phyloP scores from a whole-genome alignment of 2,329 filamentous ascomycete species.

The Aureobasidium sp. region DNA sequence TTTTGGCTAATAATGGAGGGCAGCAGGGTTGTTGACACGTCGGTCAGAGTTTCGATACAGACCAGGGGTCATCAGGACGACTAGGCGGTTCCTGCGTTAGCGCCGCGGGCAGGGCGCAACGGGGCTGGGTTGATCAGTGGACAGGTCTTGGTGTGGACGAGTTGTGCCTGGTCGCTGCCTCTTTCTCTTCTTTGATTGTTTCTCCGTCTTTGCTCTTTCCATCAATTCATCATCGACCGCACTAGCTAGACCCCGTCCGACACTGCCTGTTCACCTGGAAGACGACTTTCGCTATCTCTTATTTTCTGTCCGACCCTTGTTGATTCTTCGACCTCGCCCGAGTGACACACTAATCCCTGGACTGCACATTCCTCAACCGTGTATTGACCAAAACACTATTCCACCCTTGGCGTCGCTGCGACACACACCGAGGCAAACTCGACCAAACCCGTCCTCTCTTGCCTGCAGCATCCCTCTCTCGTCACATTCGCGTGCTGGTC shows the following conservation, averaged over 20 bases:
- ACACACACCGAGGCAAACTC: not conserved
- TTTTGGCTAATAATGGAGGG: not conserved
- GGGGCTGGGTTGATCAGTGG: constrained; percentile 12
- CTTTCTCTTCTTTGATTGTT: constrained; percentile 12
- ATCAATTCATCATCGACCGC: constrained; percentile 3
- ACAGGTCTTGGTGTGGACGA: not conserved
- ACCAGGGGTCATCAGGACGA: not conserved
- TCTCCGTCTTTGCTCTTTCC: constrained; percentile 12
- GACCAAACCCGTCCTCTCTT: not conserved
- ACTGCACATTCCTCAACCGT: constrained; percentile 9
- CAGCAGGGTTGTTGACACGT: constrained; percentile 3
- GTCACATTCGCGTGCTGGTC: constrained; percentile 7
- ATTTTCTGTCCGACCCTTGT: not conserved
- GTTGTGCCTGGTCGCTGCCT: not conserved
- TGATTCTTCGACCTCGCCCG: not conserved
- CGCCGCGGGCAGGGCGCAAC: constrained; percentile 7
- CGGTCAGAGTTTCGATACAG: constrained; percentile 1
- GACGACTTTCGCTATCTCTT: constrained; percentile 9
- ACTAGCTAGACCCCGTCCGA: constrained; percentile 4
- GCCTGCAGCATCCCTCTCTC: not conserved
- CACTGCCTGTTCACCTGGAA: constrained; percentile 14
- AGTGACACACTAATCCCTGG: not conserved
- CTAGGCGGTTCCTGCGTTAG: constrained; percentile 13
- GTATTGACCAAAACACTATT: constrained; percentile 8
- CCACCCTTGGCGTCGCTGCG: not conserved